These are phyloP conservation scores for sorghum (Sorghum bicolor) DNA, from an alignment of 176 grass and related monocot species.

Conservation along the genomic window Sorghum_bicolor_NCBIv3 NC_012878.2:59193001-59193500, in stretches of 20 bases:
- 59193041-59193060: not conserved
- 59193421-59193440: conserved; percentile 50
- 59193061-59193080: not conserved
- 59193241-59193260: not conserved
- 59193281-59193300: too few relatives aligned
- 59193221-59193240: not conserved
- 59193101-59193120: too few relatives aligned
- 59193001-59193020: conserved; percentile 31
- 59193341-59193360: conserved; percentile 70
- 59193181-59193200: too few relatives aligned
- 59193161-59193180: too few relatives aligned
- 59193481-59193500: not conserved
- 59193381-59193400: conserved; percentile 45
- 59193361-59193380: conserved; percentile 39
- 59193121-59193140: too few relatives aligned
- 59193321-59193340: too few relatives aligned
- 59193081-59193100: too few relatives aligned
- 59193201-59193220: not conserved
- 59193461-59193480: conserved; percentile 6
- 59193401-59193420: conserved; percentile 49
- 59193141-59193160: too few relatives aligned
- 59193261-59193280: not conserved
- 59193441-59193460: conserved; percentile 38
- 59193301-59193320: too few relatives aligned
- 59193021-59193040: conserved; percentile 65